These are phyloP conservation scores for Protomyces gravidus DNA, from an alignment of 1,139 yeast species.

Conservation along the genomic window DNA sequence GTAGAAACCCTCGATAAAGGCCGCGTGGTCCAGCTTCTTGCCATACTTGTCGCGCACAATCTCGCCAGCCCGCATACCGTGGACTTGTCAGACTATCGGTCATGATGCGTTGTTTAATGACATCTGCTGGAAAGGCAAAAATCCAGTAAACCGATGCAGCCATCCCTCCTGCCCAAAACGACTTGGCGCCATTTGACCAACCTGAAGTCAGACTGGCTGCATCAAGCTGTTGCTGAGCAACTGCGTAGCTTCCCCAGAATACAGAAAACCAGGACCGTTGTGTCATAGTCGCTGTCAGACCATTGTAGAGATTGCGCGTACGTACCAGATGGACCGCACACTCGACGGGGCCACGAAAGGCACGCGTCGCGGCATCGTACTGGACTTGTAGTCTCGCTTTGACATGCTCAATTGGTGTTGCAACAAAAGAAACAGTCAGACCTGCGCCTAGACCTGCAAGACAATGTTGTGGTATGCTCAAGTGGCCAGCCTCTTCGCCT, in stretches of 20 bases:
- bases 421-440: slow-evolving; percentile 85
- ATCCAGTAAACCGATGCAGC: slow-evolving; percentile 78
- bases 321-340: slow-evolving; percentile 39
- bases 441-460: slow-evolving; percentile 77
- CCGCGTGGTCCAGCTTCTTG: slow-evolving; percentile 57
- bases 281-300: slow-evolving; percentile 71
- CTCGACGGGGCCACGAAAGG: slow-evolving; percentile 74
- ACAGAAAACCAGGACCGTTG: slow-evolving; percentile 81
- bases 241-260: slow-evolving; percentile 93
- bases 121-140: slow-evolving; percentile 85
- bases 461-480: slow-evolving; percentile 71
- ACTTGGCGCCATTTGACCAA: slow-evolving; percentile 62
- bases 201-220: slow-evolving; percentile 47
- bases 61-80: slow-evolving; percentile 59
- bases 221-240: slow-evolving; percentile 64
- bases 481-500: slow-evolving; percentile 46
- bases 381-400: slow-evolving; percentile 83
- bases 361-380: slow-evolving; percentile 67
- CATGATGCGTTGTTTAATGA: slow-evolving; percentile 80
- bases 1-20: slow-evolving; percentile 60
- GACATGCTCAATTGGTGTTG: slow-evolving; percentile 87
- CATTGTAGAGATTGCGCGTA: slow-evolving; percentile 8
- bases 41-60: slow-evolving; percentile 48
- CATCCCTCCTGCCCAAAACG: slow-evolving; percentile 89
- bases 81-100: slow-evolving; percentile 72